Evolutionary conservation across 768 basidiomycete genomes (phyloP).

Genomic region (Tricholoma furcatifolium): DNA sequence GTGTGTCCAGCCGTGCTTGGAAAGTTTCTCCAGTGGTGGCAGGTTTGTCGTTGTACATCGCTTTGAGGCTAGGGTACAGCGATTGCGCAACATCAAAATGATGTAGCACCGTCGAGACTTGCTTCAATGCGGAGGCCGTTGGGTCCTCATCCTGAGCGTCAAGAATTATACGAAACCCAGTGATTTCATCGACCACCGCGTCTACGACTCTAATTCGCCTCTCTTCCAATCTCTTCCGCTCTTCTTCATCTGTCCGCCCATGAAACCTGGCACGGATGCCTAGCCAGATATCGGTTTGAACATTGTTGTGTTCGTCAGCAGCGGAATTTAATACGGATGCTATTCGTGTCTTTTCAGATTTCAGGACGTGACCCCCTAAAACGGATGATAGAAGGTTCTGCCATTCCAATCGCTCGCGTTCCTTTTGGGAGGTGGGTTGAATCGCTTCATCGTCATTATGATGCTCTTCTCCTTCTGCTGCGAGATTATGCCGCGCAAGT

Average conservation of each 20-base stretch:
- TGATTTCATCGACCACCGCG: constrained; percentile 79
- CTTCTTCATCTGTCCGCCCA: constrained; percentile 78
- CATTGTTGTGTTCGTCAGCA: constrained; percentile 65
- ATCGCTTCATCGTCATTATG: constrained; percentile 61
- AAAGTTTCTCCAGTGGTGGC: constrained; percentile 64
- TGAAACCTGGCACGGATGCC: constrained; percentile 87
- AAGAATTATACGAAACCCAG: constrained; percentile 62
- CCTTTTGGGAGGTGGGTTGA: constrained; percentile 68
- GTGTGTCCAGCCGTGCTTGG: constrained; percentile 81
- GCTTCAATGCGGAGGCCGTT: constrained; percentile 50
- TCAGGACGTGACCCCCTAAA: constrained; percentile 89
- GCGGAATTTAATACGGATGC: constrained; percentile 73
- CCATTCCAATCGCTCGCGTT: constrained; percentile 90
- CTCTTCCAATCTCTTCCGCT: constrained; percentile 79
- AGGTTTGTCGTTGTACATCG: constrained; percentile 78
- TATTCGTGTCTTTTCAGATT: constrained; percentile 92
- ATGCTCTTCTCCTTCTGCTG: constrained; percentile 47
- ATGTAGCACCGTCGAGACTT: constrained; percentile 65
- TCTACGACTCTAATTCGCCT: constrained; percentile 80
- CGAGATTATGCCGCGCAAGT: constrained; percentile 39
- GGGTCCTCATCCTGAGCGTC: constrained; percentile 31
- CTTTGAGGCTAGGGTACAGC: constrained; percentile 82
- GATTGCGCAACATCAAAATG: constrained; percentile 82
- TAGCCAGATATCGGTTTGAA: constrained; percentile 79
- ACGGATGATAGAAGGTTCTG: constrained; percentile 94